Evolutionary conservation across 257 asterid genomes (phyloP), one percentile per base, ranked within the genome.

Genomic region (Vinca minor): DNA sequence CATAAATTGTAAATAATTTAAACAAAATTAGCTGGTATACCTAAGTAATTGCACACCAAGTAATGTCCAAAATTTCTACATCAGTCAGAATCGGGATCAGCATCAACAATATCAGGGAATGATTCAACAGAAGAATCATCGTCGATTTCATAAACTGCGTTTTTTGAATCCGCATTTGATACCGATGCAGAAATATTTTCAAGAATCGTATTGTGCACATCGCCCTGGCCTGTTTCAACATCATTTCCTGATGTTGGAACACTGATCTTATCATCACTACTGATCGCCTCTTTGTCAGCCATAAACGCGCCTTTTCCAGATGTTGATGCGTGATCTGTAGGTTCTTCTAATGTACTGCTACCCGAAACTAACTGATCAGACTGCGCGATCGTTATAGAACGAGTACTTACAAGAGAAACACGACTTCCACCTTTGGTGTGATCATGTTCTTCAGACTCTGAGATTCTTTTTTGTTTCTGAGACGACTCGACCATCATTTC

Each of bases 81-180:
- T 70, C 64, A 87, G 72, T 82, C 89, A 3, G 90, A 83, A 73
- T 89, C 96, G 2, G 95, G 94, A 69, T 89, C 96, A 15, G 78
- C 87, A 67, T 85, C 91, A 10, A 83, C 77, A 55, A 87, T 90
- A 72, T 85, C 90, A 17, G 97, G 95, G 62, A 87, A 29, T 21
- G 78, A 59, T 47, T 82, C 94, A 25, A 6, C 11, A 34, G 73
- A 59, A 10, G 62, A 49, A 14, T 83, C 84, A 0, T 76, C 47
- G 21, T 77, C 90, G 4, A 57, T 56, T 28, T 73, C 88, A n/a
- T 70, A 62, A 42, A 59, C 48, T 45, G 70, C 79, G 50, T 67
- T 72, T 44, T 76, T 68, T 57, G 59, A 73, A 48, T 65, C 78
- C 8, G 66, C 2, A 62, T 35, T 52, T 28, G 67, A 63, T 23